Percentiles rank a stretch among this genome's conserved stretches.
Evolutionary conservation across 441 rosid genomes (phyloP).

Genomic region (Gossypium schwendimanii): DNA sequence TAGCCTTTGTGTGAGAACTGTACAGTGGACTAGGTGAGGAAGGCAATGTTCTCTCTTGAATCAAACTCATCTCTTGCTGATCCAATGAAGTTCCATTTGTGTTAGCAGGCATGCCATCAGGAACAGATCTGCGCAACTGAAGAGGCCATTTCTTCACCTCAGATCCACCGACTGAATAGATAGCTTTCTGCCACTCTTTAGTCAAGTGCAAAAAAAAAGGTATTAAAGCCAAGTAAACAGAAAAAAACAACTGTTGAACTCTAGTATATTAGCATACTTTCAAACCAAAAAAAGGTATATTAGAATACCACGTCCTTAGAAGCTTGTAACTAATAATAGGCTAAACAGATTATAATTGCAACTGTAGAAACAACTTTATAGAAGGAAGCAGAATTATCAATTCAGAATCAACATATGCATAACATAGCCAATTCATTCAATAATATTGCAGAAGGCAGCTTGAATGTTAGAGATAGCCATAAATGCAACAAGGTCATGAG

Average conservation of each 20-base stretch:
- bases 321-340: background rate
- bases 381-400: background rate
- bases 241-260: slow-evolving; percentile 4
- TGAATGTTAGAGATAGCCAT: background rate
- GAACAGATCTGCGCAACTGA: slow-evolving; percentile 80
- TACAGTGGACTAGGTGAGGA: slow-evolving; percentile 84
- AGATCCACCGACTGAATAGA: slow-evolving; percentile 84
- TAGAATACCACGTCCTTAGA: background rate
- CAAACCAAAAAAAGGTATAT: background rate
- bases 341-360: slow-evolving; percentile 6
- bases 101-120: slow-evolving; percentile 67
- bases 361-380: background rate
- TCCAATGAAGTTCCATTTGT: slow-evolving; percentile 73
- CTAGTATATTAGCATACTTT: background rate
- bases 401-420: background rate
- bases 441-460: background rate
- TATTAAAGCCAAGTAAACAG: slow-evolving; percentile 8
- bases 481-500: background rate
- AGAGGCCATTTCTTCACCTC: slow-evolving; percentile 95
- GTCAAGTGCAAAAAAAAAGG: slow-evolving; percentile 4
- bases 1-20: slow-evolving; percentile 72
- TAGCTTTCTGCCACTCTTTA: slow-evolving; percentile 97
- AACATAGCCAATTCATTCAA: background rate
- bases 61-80: slow-evolving; percentile 87
- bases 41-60: slow-evolving; percentile 82